Evolutionary conservation across 441 rosid genomes (phyloP), one percentile per base, ranked within the genome.

Genomic region (Erysimum cheiri): DNA sequence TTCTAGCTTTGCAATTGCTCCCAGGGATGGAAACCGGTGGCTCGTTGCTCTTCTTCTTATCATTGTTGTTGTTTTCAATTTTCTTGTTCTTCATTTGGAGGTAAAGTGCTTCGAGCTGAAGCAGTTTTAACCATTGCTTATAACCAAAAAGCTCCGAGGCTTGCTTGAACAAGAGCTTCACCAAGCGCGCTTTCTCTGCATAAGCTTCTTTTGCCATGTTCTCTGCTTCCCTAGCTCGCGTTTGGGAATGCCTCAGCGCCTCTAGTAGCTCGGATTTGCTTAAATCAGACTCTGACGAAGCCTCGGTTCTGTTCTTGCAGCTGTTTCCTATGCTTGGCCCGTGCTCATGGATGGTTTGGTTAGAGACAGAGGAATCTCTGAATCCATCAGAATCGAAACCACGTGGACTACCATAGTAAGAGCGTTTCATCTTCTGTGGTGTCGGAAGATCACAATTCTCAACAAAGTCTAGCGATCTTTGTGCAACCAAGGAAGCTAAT

Each of bases 171-270:
- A 95, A 79, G 50, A 95, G 91, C 83, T 85, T 85, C 50, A 90
- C 72, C 54, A 90, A 58, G 65, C 92, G 86, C 64, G 92, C 98
- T 80, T 89, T 95, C 81, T 95, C 99, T 0, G 85, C 97, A 62
- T 79, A 72, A n/a, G 87, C 96, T 73, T 81, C 86, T 82, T 85
- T 80, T 19, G 93, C 99, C 56, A 87, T 88, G 64, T 81, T 86
- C 78, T 95, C 99, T 3, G 99, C 98, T 84, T 95, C 96, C 76
- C 99, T 88, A 40, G 99, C 98, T 29, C 99, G 88, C 6, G 99
- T 95, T 81, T 95, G 99, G 40, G 99, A 95, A 74, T 81, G 99
- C 50, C 97, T 47, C 26, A 95, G 81, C 31, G 99, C 99, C 78
- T 92, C 98, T 76, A 95, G 65, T 9, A 95, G 83, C 86, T 87